These are phyloP conservation scores for Naganishia vaughanmartiniae DNA, from an alignment of 768 basidiomycete species.

Conservation along the genomic window DNA sequence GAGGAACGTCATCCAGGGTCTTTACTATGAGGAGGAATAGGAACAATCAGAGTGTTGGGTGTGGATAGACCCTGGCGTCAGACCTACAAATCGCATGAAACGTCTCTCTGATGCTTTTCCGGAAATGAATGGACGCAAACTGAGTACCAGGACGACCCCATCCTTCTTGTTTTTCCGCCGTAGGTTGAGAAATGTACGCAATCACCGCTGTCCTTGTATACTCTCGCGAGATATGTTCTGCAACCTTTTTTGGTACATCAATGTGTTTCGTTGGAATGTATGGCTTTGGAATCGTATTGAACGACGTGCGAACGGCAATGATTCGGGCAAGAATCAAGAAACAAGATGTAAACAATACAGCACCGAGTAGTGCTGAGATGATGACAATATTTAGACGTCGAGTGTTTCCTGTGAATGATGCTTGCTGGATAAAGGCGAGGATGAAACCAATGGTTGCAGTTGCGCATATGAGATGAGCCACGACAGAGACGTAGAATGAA, in stretches of 20 bases:
- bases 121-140: slow-evolving; percentile 31
- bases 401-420: slow-evolving; percentile 24
- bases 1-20: slow-evolving; percentile 4
- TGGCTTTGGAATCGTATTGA: slow-evolving; percentile 51
- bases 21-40: slow-evolving; percentile 27
- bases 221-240: slow-evolving; percentile 49
- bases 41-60: slow-evolving; percentile 25
- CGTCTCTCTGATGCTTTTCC: slow-evolving; percentile 25
- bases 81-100: slow-evolving; percentile 28
- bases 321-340: slow-evolving; percentile 34
- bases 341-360: slow-evolving; percentile 32
- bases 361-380: slow-evolving; percentile 41
- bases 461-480: slow-evolving; percentile 21
- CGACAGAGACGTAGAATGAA: slow-evolving; percentile 30
- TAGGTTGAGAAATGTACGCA: slow-evolving; percentile 51
- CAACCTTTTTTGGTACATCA: slow-evolving; percentile 49
- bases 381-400: slow-evolving; percentile 47
- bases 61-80: slow-evolving; percentile 17
- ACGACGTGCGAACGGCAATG: slow-evolving; percentile 34
- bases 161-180: slow-evolving; percentile 49
- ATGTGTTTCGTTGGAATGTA: slow-evolving; percentile 51
- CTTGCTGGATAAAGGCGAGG: slow-evolving; percentile 29
- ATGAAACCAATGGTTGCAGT: slow-evolving; percentile 23
- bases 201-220: slow-evolving; percentile 51
- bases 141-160: slow-evolving; percentile 50